Conservation (phyloP, 1,284 basidiomycete genomes). For the Naganishia cerealis region DNA sequence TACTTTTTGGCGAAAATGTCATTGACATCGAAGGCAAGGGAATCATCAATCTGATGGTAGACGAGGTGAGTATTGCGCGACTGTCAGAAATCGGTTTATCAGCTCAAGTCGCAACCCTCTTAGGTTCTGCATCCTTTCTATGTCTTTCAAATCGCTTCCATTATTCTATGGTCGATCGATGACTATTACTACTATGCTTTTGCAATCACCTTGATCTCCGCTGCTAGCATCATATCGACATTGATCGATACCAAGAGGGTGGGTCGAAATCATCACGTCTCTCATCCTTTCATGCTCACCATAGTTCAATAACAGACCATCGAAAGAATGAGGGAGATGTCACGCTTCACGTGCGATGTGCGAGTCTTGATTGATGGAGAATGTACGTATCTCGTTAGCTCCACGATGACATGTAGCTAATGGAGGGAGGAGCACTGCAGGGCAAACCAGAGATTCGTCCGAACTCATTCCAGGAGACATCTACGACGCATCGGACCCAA, state of each 20-base stretch:
- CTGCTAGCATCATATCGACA: conserved; percentile 80
- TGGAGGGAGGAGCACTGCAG: conserved; percentile 54
- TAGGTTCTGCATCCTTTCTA: conserved; percentile 93
- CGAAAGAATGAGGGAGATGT: conserved; percentile 93
- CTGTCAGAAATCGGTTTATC: background rate
- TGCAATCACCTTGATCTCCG: conserved; percentile 90
- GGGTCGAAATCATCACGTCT: conserved; percentile 33
- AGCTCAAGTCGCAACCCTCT: background rate
- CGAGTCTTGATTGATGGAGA: conserved; percentile 69
- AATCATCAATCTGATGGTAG: conserved; percentile 74
- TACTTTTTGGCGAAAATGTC: conserved; percentile 80
- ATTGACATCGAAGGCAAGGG: conserved; percentile 91
- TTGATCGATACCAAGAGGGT: conserved; percentile 90
- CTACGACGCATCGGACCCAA: conserved; percentile 78
- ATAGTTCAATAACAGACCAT: conserved; percentile 66
- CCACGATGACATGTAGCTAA: background rate
- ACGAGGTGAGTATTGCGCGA: conserved; percentile 66
- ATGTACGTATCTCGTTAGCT: conserved; percentile 60
- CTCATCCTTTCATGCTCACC: conserved; percentile 27
- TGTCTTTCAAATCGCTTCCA: conserved; percentile 96
- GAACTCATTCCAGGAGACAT: conserved; percentile 90
- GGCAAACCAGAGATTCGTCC: conserved; percentile 71
- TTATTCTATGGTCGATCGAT: conserved; percentile 90
- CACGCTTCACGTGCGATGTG: conserved; percentile 80
- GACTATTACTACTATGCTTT: conserved; percentile 97